Conservation (phyloP, 2,329 filamentous ascomycete species). For the Fusarium sp. region DNA sequence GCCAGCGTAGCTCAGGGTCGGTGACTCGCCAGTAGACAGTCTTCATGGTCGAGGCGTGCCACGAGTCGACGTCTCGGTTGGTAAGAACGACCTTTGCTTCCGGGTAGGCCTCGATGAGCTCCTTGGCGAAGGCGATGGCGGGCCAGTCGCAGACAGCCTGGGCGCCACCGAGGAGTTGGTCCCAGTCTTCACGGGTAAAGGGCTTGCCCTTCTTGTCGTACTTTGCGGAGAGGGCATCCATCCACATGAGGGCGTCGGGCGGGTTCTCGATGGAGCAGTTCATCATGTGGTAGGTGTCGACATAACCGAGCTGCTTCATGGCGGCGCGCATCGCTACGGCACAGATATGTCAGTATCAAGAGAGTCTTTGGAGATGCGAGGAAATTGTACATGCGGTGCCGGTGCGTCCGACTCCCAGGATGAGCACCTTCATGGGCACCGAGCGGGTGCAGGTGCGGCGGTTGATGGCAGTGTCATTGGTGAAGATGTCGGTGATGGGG, state of each 20-base stretch:
- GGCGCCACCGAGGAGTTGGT: conserved; percentile 77
- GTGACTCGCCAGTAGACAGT: conserved; percentile 79
- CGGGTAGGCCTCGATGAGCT: conserved; percentile 80
- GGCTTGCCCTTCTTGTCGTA: conserved; percentile 54
- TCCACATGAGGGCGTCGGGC: conserved; percentile 77
- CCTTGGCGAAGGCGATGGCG: conserved; percentile 69
- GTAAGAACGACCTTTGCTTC: conserved; percentile 81
- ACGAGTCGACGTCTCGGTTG: conserved; percentile 76
- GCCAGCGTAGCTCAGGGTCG: conserved; percentile 74
- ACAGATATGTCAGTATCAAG: conserved; percentile 3
- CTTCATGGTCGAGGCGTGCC: conserved; percentile 74
- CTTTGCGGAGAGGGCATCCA: conserved; percentile 75
- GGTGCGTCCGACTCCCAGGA: conserved; percentile 78
- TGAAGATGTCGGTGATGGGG: conserved; percentile 74
- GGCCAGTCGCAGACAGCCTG: conserved; percentile 79
- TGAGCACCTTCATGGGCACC: conserved; percentile 81
- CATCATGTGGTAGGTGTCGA: conserved; percentile 83
- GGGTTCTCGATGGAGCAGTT: conserved; percentile 75
- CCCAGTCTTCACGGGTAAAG: conserved; percentile 79
- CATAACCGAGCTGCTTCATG: conserved; percentile 76
- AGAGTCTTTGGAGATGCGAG: neutral
- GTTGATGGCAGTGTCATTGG: conserved; percentile 78
- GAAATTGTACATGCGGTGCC: conserved; percentile 77
- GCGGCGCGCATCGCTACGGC: conserved; percentile 73
- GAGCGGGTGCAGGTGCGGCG: conserved; percentile 74